A percentile compares a stretch with the other conserved stretches of the same genome.
phyloP scores from a whole-genome alignment of 768 basidiomycete genomes.

The Galerina marginata region DNA sequence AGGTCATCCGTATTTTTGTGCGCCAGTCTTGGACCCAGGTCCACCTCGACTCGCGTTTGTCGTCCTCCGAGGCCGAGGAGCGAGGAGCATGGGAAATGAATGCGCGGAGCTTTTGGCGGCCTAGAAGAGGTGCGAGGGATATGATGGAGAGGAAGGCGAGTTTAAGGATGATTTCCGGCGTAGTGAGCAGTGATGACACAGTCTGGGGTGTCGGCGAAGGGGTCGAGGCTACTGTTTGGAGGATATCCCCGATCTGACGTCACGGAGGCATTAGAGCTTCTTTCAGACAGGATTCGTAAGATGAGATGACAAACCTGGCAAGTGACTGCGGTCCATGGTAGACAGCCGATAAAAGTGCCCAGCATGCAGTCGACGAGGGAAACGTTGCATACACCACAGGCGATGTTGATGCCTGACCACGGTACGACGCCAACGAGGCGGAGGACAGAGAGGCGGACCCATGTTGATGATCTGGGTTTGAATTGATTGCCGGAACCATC shows the following conservation, averaged over 20 bases:
- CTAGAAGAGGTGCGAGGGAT: constrained; percentile 87
- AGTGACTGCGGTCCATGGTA: constrained; percentile 93
- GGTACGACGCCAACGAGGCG: constrained; percentile 93
- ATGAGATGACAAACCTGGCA: constrained; percentile 66
- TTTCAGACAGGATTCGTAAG: constrained; percentile 24
- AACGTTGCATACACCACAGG: constrained; percentile 91
- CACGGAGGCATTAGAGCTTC: constrained; percentile 18
- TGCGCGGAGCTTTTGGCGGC: constrained; percentile 65
- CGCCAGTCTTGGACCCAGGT: constrained; percentile 75
- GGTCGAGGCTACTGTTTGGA: constrained; percentile 80
- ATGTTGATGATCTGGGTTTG: constrained; percentile 53
- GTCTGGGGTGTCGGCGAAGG: constrained; percentile 75
- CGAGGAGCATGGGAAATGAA: constrained; percentile 49
- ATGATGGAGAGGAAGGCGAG: constrained; percentile 82
- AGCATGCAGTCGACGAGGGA: constrained; percentile 74
- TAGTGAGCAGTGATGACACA: constrained; percentile 83
- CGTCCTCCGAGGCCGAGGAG: constrained; percentile 22
- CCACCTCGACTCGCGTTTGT: constrained; percentile 47
- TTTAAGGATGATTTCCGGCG: constrained; percentile 84
- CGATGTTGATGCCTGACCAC: constrained; percentile 97
- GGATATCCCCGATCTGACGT: constrained; percentile 81
- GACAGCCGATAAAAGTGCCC: constrained; percentile 81
- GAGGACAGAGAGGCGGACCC: constrained; percentile 88
- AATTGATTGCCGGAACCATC: constrained; percentile 38
- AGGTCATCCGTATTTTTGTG: constrained; percentile 58